Evolutionary conservation across 1,139 yeast genomes (phyloP).

Genomic region (Eremothecium coryli): DNA sequence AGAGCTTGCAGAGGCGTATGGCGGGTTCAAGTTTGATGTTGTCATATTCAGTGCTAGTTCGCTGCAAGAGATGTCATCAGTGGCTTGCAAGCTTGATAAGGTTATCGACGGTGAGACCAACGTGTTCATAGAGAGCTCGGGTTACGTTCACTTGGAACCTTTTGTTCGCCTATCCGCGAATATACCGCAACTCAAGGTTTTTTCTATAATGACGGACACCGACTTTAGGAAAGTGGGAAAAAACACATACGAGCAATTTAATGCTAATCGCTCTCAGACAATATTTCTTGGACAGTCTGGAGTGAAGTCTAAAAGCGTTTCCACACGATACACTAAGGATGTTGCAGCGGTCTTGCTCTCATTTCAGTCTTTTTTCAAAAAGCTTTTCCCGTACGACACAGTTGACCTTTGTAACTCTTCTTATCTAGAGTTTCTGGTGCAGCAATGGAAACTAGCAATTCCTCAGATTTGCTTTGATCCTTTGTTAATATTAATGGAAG

Average conservation of each 20-base stretch:
- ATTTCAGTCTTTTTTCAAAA: slow-evolving; percentile 25
- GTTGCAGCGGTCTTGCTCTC: slow-evolving; percentile 20
- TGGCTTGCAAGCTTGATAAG: slow-evolving; percentile 32
- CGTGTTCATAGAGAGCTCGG: slow-evolving; percentile 58
- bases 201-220: slow-evolving; percentile 56
- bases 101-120: slow-evolving; percentile 37
- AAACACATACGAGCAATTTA: slow-evolving; percentile 29
- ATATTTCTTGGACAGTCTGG: slow-evolving; percentile 22
- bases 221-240: slow-evolving; percentile 43
- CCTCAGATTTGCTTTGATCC: slow-evolving; percentile 75
- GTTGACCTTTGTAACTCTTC: slow-evolving; percentile 29
- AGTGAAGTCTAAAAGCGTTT: slow-evolving; percentile 2
- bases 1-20: slow-evolving; percentile 12
- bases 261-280: slow-evolving; percentile 14
- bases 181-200: slow-evolving; percentile 33
- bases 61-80: slow-evolving; percentile 38
- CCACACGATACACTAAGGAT: slow-evolving; percentile 19
- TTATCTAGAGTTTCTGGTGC: slow-evolving; percentile 53
- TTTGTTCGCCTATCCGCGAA: slow-evolving; percentile 39
- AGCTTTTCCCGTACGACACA: slow-evolving; percentile 33
- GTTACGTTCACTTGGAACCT: slow-evolving; percentile 63
- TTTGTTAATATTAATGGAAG: slow-evolving; percentile 62
- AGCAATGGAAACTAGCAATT: slow-evolving; percentile 79
- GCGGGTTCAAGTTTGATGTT: slow-evolving; percentile 35
- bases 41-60: slow-evolving; percentile 40